A percentile compares a stretch with the other conserved stretches of the same genome.
Conservation (phyloP, 148 eudicot species). For the Cornus suecica region DNA sequence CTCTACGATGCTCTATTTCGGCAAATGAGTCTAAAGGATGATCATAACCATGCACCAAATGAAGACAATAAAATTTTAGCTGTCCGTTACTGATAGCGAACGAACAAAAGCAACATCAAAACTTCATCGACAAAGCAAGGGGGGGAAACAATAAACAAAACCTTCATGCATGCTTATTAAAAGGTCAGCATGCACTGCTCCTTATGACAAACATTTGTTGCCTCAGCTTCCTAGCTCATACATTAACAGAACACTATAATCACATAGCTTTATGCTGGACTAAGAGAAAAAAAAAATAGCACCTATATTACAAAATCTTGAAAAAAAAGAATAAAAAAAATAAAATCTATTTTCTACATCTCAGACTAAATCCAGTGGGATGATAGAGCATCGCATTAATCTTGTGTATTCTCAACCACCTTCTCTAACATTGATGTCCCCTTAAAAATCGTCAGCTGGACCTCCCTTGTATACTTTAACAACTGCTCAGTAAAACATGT, state of each 20-base stretch:
- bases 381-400: conserved; percentile 2
- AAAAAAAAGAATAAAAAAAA: not conserved
- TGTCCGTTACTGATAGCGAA: no score
- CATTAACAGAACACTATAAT: conserved; percentile 4
- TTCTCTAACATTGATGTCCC: conserved; percentile 54
- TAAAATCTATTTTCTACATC: not conserved
- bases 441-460: conserved; percentile 40
- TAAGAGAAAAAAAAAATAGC: not conserved
- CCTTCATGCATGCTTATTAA: conserved; percentile 24
- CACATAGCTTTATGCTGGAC: not conserved
- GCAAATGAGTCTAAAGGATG: no score
- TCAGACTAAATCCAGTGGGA: not conserved
- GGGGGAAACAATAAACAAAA: not conserved
- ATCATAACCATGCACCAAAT: no score
- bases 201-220: not conserved
- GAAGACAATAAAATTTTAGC: no score
- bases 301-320: not conserved
- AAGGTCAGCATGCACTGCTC: conserved; percentile 25
- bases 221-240: not conserved
- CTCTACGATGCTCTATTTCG: no score
- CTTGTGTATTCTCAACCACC: conserved; percentile 27
- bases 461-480: conserved; percentile 28
- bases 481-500: conserved; percentile 22
- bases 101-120: not conserved
- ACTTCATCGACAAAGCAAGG: not conserved